These are phyloP conservation scores for Staphylotrichum tortipilum DNA, from an alignment of 495 filamentous ascomycete genomes.

Conservation along the genomic window DNA sequence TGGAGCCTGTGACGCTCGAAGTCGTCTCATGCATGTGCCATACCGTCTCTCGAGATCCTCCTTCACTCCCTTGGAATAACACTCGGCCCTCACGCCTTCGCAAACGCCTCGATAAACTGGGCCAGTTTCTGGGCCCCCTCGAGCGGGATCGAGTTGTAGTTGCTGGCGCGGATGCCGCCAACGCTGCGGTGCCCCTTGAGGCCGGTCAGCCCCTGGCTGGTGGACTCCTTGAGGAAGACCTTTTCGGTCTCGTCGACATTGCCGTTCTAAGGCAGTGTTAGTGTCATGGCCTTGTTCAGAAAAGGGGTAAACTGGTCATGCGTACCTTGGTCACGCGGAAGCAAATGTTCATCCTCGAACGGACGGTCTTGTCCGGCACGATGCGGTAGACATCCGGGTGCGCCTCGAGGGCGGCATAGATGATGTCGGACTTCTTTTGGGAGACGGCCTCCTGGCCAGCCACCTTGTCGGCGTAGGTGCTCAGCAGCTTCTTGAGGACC, in stretches of 20 bases:
- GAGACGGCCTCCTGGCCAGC: slow-evolving; percentile 62
- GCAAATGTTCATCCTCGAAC: slow-evolving; percentile 89
- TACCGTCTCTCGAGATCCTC: background rate
- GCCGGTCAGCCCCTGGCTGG: slow-evolving; percentile 53
- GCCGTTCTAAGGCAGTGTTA: slow-evolving; percentile 33
- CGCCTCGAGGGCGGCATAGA: slow-evolving; percentile 70
- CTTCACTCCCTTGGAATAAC: background rate
- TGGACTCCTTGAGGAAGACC: slow-evolving; percentile 64
- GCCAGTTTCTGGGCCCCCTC: slow-evolving; percentile 51
- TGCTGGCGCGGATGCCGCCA: slow-evolving; percentile 57
- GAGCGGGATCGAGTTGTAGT: slow-evolving; percentile 57
- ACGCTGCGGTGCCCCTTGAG: slow-evolving; percentile 79
- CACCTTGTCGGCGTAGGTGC: slow-evolving; percentile 54
- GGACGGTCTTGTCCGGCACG: slow-evolving; percentile 61
- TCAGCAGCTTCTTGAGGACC: slow-evolving; percentile 63
- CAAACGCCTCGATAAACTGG: slow-evolving; percentile 50
- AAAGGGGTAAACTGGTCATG: background rate
- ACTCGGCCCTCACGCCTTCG: slow-evolving; percentile 21
- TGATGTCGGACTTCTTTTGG: slow-evolving; percentile 57
- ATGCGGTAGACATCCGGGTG: slow-evolving; percentile 60
- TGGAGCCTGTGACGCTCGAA: background rate
- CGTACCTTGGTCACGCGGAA: slow-evolving; percentile 57
- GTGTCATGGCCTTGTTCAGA: background rate
- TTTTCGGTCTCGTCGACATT: slow-evolving; percentile 59
- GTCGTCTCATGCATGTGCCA: background rate